Conservation (phyloP, 805 yeast species). For the Starmerella powellii region DNA sequence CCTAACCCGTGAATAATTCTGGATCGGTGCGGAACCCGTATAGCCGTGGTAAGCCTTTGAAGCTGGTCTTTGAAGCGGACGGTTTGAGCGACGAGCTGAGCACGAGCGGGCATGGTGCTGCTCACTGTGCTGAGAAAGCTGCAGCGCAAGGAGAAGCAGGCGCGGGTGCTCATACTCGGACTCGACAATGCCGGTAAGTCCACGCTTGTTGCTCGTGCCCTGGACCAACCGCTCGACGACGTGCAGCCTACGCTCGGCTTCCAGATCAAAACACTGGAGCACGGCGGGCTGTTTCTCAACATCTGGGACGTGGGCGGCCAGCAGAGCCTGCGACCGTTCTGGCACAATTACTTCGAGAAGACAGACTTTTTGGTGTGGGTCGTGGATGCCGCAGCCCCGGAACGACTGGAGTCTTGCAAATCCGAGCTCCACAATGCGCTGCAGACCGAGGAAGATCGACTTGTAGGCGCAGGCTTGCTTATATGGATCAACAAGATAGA, state of each 20-base stretch:
- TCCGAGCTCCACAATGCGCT: slow-evolving; percentile 52
- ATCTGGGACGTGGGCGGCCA: slow-evolving; percentile 88
- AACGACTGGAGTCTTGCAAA: slow-evolving; percentile 53
- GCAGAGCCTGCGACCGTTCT: slow-evolving; percentile 64
- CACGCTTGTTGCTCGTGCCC: slow-evolving; percentile 54
- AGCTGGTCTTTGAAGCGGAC: too few relatives aligned
- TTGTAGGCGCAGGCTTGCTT: slow-evolving; percentile 57
- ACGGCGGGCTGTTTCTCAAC: slow-evolving; percentile 26
- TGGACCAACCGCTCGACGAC: slow-evolving; percentile 38
- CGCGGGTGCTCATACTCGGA: slow-evolving; percentile 67
- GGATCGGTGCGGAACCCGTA: too few relatives aligned
- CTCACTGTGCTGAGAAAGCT: slow-evolving; percentile 70
- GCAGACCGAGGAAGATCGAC: slow-evolving; percentile 42
- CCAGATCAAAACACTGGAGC: slow-evolving; percentile 50
- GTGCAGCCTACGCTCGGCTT: slow-evolving; percentile 88
- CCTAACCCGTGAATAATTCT: background rate
- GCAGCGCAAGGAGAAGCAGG: slow-evolving; percentile 64
- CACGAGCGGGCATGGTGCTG: slow-evolving; percentile 56
- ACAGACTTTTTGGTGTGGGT: slow-evolving; percentile 79
- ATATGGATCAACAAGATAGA: slow-evolving; percentile 70
- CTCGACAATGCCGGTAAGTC: slow-evolving; percentile 89
- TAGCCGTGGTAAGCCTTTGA: too few relatives aligned
- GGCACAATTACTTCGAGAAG: slow-evolving; percentile 86
- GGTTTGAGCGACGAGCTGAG: too few relatives aligned
- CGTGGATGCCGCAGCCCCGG: slow-evolving; percentile 51